Percentiles rank a stretch among this genome's conserved stretches.
phyloP scores from a whole-genome alignment of 352 stramenopile species.

The Halophytophthora batemanensis region DNA sequence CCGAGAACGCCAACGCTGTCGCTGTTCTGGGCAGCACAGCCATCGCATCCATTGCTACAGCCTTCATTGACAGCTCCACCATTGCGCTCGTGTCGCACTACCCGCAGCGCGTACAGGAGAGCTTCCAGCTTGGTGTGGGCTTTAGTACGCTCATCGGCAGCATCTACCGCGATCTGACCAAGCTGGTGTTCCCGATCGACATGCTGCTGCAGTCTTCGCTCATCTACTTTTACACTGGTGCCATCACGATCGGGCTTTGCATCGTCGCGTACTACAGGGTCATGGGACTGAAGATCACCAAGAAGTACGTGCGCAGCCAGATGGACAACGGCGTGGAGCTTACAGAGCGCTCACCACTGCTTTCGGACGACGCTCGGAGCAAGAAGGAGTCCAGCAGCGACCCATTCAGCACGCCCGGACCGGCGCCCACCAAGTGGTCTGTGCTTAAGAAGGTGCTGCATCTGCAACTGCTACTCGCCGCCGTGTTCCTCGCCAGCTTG shows the following conservation, averaged over 20 bases:
- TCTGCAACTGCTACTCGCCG: constrained; percentile 63
- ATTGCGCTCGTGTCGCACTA: constrained; percentile 84
- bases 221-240: constrained; percentile 84
- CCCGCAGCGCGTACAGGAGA: constrained; percentile 71
- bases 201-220: constrained; percentile 63
- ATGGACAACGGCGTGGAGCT: constrained; percentile 45
- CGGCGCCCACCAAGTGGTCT: constrained; percentile 53
- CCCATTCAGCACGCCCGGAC: constrained; percentile 7
- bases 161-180: constrained; percentile 80
- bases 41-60: constrained; percentile 64
- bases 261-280: constrained; percentile 75
- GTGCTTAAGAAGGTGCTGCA: constrained; percentile 67
- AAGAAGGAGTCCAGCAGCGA: constrained; percentile 24
- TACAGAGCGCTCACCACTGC: constrained; percentile 47
- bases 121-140: constrained; percentile 79
- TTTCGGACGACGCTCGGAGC: constrained; percentile 12
- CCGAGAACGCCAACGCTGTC: constrained; percentile 59
- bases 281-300: constrained; percentile 51
- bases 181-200: constrained; percentile 66
- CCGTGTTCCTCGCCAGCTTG: constrained; percentile 70
- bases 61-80: constrained; percentile 80
- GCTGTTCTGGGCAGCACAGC: constrained; percentile 69
- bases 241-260: constrained; percentile 73
- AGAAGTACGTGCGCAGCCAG: constrained; percentile 39
- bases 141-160: constrained; percentile 80